Base-by-base conservation (phyloP, 139 green algal species). In the Tetratostichococcus sp. region DNA sequence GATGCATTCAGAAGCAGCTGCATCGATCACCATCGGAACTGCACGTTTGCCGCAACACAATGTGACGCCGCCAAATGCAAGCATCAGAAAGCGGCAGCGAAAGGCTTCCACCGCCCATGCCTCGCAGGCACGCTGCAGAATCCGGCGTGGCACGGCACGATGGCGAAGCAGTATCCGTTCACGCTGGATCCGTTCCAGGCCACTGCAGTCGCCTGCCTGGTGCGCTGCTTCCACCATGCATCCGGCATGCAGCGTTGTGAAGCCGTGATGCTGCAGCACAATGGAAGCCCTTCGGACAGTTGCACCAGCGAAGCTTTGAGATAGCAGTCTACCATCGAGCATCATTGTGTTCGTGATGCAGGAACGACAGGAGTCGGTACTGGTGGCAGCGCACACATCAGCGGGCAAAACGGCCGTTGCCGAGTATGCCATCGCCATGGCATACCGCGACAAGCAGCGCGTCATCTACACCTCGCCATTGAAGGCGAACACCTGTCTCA, bases 391-490 rank as follows among this genome's bases (percentile, higher is more conserved):
- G 0, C 94, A 98, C 86, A 98, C 94, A 0, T 96, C 89, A 14
- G 94, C 94, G 1, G 94, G 94, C 32, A 98, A 98, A 73, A 98
- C 94, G n/a, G 94, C 91, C 28, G 91, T 98, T 34, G 94, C 94
- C 26, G 93, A 98, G 82, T 97, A 98, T 75, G 93, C 93, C 0
- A 95, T 96, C 72, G 93, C 93, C 21, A 92, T 93, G 85, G 88
- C 89, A 4, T 79, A 93, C 32, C 78, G 86, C 0, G 77, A 90
- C 57, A 85, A 89, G 28, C 89, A 95, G 79, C 82, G 88, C 17
- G 91, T 98, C 21, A 87, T 99, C 0, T 99, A 99, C 88, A 99
- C 95, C 43, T 97, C 90, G 1, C 95, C 95, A 1, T 72, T 99
- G 1, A 99, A 99, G 83, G 83, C 79, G 11, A 22, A n/a, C n/a